Percentiles rank a stretch among this genome's conserved stretches.
These are phyloP conservation scores for Ceratobasidium sp. DNA, from an alignment of 1,284 basidiomycete genomes.

Conservation along the genomic window DNA sequence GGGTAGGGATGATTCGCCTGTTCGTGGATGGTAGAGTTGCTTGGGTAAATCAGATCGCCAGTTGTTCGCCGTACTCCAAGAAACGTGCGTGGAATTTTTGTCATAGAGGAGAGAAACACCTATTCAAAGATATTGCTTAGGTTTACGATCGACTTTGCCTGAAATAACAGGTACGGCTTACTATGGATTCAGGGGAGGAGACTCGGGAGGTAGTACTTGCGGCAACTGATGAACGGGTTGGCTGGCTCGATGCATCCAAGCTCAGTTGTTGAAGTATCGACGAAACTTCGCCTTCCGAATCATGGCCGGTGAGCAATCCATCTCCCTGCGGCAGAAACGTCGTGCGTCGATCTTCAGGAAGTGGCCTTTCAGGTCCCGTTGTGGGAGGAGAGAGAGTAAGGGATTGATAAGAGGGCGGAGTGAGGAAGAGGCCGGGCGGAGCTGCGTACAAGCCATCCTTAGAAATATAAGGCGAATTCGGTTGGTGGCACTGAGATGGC, in stretches of 20 bases:
- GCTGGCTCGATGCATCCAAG: not conserved
- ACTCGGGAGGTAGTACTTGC: conserved; percentile 11
- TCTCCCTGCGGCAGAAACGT: not conserved
- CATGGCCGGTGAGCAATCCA: not conserved
- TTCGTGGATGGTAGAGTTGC: not conserved
- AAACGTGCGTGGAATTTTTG: conserved; percentile 24
- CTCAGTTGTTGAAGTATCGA: conserved; percentile 15
- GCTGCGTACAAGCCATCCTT: conserved; percentile 4
- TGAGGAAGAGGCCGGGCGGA: conserved; percentile 11
- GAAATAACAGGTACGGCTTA: not conserved
- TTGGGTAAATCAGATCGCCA: not conserved
- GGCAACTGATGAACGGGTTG: conserved; percentile 12
- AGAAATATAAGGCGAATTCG: not conserved
- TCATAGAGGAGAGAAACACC: conserved; percentile 29
- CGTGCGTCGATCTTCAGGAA: conserved; percentile 4
- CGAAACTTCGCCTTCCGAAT: conserved; percentile 28
- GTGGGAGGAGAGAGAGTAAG: conserved; percentile 12
- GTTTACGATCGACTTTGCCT: not conserved
- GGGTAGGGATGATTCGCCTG: not conserved
- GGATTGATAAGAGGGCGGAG: conserved; percentile 24
- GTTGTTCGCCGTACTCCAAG: not conserved
- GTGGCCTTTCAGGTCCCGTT: conserved; percentile 9
- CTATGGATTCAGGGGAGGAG: conserved; percentile 33
- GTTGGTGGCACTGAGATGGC: not conserved
- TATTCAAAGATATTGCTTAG: not conserved